Conservation (phyloP, 768 basidiomycete genomes). For the Dioszegia aurantiaca region DNA sequence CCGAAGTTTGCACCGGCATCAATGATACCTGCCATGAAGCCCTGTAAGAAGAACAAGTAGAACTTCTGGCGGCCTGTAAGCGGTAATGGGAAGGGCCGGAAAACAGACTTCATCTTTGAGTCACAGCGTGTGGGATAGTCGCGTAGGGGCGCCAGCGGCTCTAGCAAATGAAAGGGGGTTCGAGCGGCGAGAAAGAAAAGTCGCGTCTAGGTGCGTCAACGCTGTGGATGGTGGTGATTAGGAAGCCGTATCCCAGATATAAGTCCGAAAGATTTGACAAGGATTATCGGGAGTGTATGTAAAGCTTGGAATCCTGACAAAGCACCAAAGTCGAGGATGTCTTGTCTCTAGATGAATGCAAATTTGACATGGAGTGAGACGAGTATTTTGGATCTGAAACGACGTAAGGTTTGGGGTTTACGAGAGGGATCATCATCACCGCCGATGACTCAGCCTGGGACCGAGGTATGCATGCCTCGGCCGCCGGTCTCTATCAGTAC, state of each 20-base stretch:
- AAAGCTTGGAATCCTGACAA: too few species aligned
- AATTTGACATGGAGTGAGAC: background rate
- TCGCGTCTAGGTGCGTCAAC: background rate
- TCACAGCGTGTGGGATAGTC: background rate
- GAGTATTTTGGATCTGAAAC: constrained; percentile 3
- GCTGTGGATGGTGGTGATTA: too few species aligned
- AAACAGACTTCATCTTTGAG: constrained; percentile 37
- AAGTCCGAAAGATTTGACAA: too few species aligned
- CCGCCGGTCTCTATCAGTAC: background rate
- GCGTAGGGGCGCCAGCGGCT: background rate
- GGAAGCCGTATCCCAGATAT: too few species aligned
- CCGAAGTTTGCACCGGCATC: constrained; percentile 51
- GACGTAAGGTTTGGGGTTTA: constrained; percentile 4
- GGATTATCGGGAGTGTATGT: too few species aligned
- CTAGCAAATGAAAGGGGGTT: too few species aligned
- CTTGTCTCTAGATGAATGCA: too few species aligned
- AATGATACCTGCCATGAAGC: constrained; percentile 46
- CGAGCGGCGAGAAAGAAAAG: background rate
- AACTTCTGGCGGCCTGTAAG: constrained; percentile 44
- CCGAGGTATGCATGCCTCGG: too few species aligned
- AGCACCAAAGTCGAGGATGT: too few species aligned
- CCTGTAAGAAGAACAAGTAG: constrained; percentile 44
- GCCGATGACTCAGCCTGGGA: too few species aligned
- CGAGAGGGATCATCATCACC: background rate
- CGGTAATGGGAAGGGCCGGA: constrained; percentile 48